A percentile compares a stretch with the other conserved stretches of the same genome.
phyloP scores from a whole-genome alignment of 192 early-diverging fungal genomes.

The Podila epicladia region DNA sequence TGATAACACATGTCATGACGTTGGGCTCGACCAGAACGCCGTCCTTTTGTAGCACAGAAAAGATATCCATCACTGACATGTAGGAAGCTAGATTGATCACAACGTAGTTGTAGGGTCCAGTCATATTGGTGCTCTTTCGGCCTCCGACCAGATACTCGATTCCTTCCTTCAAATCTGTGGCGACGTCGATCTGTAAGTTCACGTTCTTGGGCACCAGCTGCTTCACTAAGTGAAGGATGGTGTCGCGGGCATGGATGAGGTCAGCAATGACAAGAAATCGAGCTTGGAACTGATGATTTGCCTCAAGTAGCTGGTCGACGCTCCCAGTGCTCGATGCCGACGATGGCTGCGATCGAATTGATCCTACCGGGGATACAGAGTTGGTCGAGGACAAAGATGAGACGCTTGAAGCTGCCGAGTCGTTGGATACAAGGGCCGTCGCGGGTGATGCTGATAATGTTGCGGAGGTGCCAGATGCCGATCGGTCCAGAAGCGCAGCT shows the following conservation, averaged over 20 bases:
- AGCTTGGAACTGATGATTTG: slow-evolving; percentile 5
- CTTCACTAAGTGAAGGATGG: slow-evolving; percentile 51
- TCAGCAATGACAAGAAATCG: slow-evolving; percentile 57
- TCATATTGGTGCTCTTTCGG: slow-evolving; percentile 8
- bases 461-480: slow-evolving; percentile 5
- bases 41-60: slow-evolving; percentile 34
- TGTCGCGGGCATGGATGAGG: slow-evolving; percentile 50
- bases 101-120: slow-evolving; percentile 49
- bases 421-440: background rate
- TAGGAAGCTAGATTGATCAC: slow-evolving; percentile 60
- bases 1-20: slow-evolving; percentile 55
- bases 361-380: background rate
- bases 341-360: background rate
- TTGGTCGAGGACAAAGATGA: background rate
- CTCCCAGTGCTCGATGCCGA: background rate
- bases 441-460: background rate
- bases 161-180: slow-evolving; percentile 52
- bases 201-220: slow-evolving; percentile 33
- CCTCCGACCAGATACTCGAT: slow-evolving; percentile 39
- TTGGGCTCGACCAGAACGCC: slow-evolving; percentile 16
- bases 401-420: background rate
- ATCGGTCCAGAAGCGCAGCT: slow-evolving; percentile 10
- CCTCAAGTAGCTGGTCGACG: background rate
- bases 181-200: slow-evolving; percentile 49
- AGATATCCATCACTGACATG: slow-evolving; percentile 53